Percentiles rank a stretch among this genome's conserved stretches.
Conservation (phyloP, 441 rosid genomes). For the Adansonia grandidieri region DNA sequence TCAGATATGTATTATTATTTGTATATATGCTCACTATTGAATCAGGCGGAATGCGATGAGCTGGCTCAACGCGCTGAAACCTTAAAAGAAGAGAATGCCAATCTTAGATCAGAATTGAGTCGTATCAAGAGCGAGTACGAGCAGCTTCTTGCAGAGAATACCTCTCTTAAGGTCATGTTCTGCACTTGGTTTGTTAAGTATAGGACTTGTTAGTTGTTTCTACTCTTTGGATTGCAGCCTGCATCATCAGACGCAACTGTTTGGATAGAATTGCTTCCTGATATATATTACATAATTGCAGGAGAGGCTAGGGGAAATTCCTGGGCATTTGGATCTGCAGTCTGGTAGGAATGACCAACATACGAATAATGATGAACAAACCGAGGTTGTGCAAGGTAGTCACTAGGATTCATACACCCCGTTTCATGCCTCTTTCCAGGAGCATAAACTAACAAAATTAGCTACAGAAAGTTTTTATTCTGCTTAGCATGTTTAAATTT, state of each 20-base stretch:
- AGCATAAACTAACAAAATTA: constrained; percentile 59
- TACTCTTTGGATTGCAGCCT: background rate
- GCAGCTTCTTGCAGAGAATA: constrained; percentile 61
- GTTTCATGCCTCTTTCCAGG: constrained; percentile 29
- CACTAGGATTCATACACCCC: constrained; percentile 42
- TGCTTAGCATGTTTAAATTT: constrained; percentile 49
- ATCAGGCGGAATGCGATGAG: constrained; percentile 94
- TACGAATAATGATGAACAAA: constrained; percentile 50
- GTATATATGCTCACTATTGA: constrained; percentile 27
- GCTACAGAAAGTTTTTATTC: constrained; percentile 49
- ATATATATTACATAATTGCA: constrained; percentile 25
- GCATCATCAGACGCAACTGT: background rate
- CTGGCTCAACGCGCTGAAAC: constrained; percentile 84
- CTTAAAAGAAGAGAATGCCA: constrained; percentile 80
- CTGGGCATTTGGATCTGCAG: constrained; percentile 53
- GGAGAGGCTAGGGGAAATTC: constrained; percentile 37
- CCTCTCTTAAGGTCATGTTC: constrained; percentile 41
- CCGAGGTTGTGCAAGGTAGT: constrained; percentile 49
- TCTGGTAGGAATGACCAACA: constrained; percentile 55
- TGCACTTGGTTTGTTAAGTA: background rate
- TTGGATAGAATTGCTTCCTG: constrained; percentile 10
- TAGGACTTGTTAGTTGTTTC: background rate
- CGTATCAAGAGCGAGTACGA: constrained; percentile 74
- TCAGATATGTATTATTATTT: constrained; percentile 22
- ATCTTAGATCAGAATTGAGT: constrained; percentile 74